These are phyloP conservation scores for Saccharomycopsis oosterbeekiorum DNA, from an alignment of 805 yeast species.

Conservation along the genomic window DNA sequence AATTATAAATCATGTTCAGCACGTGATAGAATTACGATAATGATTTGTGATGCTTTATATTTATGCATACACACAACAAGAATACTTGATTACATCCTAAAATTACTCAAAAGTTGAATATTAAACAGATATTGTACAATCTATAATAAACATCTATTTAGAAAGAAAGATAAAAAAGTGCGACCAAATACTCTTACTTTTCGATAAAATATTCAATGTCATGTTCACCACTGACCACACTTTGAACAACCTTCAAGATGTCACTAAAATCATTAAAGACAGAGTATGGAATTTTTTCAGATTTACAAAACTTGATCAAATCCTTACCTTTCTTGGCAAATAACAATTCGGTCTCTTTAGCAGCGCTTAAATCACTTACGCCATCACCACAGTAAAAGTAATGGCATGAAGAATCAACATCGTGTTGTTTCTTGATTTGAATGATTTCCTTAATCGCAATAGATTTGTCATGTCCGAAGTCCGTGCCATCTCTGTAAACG, in stretches of 20 bases:
- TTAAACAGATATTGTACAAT: neutral
- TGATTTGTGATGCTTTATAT: too few relatives aligned
- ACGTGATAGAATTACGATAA: too few relatives aligned
- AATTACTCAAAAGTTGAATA: too few relatives aligned
- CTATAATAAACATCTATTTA: neutral
- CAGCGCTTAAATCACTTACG: constrained; percentile 89
- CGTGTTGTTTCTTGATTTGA: constrained; percentile 24
- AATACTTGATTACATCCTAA: too few relatives aligned
- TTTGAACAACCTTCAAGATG: constrained; percentile 27
- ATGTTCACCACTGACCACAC: constrained; percentile 4
- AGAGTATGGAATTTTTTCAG: constrained; percentile 73
- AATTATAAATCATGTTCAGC: too few relatives aligned
- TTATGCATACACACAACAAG: too few relatives aligned
- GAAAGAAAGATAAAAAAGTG: neutral
- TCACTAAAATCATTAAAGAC: constrained; percentile 73
- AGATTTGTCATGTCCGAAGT: constrained; percentile 94
- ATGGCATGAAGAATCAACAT: constrained; percentile 24
- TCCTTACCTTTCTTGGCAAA: constrained; percentile 93
- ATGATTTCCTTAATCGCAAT: constrained; percentile 51
- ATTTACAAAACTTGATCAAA: constrained; percentile 71
- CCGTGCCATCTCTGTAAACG: constrained; percentile 72
- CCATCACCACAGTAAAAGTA: constrained; percentile 97
- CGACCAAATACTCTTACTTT: neutral
- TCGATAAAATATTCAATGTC: constrained; percentile 12
- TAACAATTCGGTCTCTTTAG: constrained; percentile 84